A percentile compares a stretch with the other conserved stretches of the same genome.
Evolutionary conservation across 371 early-diverging fungal genomes (phyloP).

Genomic region (Dichotomocladium elegans): DNA sequence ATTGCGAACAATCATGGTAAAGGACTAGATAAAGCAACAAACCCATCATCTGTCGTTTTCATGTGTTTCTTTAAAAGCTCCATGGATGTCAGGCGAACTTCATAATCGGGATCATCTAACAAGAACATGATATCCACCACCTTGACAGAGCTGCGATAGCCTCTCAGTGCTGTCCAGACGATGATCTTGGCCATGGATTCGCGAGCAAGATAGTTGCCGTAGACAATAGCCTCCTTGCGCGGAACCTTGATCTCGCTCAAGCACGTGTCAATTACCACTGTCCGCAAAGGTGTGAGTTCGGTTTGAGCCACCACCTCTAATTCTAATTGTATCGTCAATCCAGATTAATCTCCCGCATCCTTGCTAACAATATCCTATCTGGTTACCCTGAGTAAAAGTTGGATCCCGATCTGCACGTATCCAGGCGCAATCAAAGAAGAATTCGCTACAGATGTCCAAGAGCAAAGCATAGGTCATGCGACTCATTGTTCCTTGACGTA

Average conservation of each 20-base stretch:
- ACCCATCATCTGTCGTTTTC: slow-evolving; percentile 7
- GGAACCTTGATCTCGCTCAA: neutral
- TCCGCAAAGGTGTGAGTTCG: slow-evolving; percentile 1
- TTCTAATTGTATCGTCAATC: neutral
- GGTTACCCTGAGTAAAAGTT: slow-evolving; percentile 16
- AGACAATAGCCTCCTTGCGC: neutral
- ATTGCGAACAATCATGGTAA: neutral
- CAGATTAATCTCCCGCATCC: neutral
- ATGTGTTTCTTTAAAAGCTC: slow-evolving; percentile 27
- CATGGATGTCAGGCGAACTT: slow-evolving; percentile 54
- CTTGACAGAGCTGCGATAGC: slow-evolving; percentile 1
- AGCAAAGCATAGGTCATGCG: slow-evolving; percentile 41
- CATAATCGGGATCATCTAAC: slow-evolving; percentile 48
- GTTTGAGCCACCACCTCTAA: neutral
- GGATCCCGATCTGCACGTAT: slow-evolving; percentile 20
- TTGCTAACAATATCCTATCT: neutral
- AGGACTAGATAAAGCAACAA: slow-evolving; percentile 7
- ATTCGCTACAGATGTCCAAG: slow-evolving; percentile 48
- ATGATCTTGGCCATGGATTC: slow-evolving; percentile 44
- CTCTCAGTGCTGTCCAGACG: slow-evolving; percentile 23
- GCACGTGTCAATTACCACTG: slow-evolving; percentile 2
- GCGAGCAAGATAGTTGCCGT: slow-evolving; percentile 47
- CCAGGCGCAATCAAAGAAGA: slow-evolving; percentile 50
- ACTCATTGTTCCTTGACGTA: slow-evolving; percentile 19
- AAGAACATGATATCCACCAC: slow-evolving; percentile 21